Evolutionary conservation across 768 basidiomycete species (phyloP).

Genomic region (Dacryopinax primogenitus): DNA sequence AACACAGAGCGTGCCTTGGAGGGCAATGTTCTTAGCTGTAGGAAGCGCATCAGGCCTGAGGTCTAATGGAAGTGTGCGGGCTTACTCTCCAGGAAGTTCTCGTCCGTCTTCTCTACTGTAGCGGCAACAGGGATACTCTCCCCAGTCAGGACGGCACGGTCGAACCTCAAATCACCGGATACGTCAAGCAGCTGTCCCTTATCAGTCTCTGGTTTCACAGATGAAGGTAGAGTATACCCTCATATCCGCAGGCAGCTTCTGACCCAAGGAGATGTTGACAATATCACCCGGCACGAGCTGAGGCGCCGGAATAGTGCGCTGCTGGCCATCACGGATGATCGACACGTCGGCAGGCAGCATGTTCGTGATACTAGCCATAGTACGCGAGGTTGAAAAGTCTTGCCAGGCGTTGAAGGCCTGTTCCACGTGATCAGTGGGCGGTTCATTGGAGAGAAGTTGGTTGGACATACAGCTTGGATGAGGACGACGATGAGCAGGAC

Average conservation of each 20-base stretch:
- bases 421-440: conserved; percentile 34
- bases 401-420: conserved; percentile 37
- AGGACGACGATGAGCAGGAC: conserved; percentile 37
- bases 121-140: conserved; percentile 37
- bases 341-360: conserved; percentile 26
- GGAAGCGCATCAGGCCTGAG: conserved; percentile 11
- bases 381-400: conserved; percentile 44
- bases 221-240: conserved; percentile 14
- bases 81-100: conserved; percentile 30
- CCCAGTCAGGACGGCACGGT: conserved; percentile 53
- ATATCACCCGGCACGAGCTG: conserved; percentile 26
- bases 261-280: conserved; percentile 17
- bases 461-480: conserved; percentile 20
- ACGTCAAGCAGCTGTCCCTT: conserved; percentile 29
- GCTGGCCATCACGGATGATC: conserved; percentile 16
- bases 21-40: conserved; percentile 44
- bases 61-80: conserved; percentile 9
- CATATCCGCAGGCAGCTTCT: conserved; percentile 29
- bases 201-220: neutral
- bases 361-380: conserved; percentile 45
- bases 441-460: conserved; percentile 25
- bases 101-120: conserved; percentile 35
- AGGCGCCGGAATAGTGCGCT: conserved; percentile 17
- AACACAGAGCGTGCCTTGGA: conserved; percentile 45
- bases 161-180: conserved; percentile 46